phyloP scores from a whole-genome alignment of 495 filamentous ascomycete species.

The Aspergillus heteromorphus region DNA sequence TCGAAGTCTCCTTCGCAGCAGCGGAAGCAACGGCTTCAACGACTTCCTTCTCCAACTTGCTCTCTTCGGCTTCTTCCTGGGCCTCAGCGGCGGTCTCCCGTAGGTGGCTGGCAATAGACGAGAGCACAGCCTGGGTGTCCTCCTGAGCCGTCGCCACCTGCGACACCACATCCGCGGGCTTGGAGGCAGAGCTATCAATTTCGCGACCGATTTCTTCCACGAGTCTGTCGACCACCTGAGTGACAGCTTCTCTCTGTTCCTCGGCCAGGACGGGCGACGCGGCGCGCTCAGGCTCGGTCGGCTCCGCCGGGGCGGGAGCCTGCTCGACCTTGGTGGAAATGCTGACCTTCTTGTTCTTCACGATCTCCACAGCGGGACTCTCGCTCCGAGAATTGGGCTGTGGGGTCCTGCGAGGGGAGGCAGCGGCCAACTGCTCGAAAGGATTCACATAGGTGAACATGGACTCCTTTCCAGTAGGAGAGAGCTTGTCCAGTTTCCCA shows the following conservation, averaged over 20 bases:
- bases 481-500: constrained; percentile 26
- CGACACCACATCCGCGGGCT: constrained; percentile 35
- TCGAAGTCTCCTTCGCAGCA: constrained; percentile 52
- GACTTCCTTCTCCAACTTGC: constrained; percentile 19
- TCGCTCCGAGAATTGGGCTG: constrained; percentile 36
- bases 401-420: constrained; percentile 53
- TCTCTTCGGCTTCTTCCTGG: constrained; percentile 22
- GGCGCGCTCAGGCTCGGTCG: constrained; percentile 15
- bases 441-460: constrained; percentile 77
- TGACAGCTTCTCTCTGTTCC: constrained; percentile 58
- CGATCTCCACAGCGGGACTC: constrained; percentile 29
- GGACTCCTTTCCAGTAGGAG: constrained; percentile 31
- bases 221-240: constrained; percentile 64
- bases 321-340: constrained; percentile 19
- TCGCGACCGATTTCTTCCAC: constrained; percentile 64
- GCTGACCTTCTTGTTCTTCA: constrained; percentile 22
- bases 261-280: constrained; percentile 30
- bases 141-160: constrained; percentile 23
- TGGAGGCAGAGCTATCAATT: constrained; percentile 58
- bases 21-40: constrained; percentile 38
- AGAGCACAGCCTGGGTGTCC: constrained; percentile 29
- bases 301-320: constrained; percentile 5
- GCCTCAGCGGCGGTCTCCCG: constrained; percentile 31
- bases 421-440: constrained; percentile 69
- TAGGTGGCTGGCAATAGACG: constrained; percentile 30